These are phyloP conservation scores for Sporisorium graminicola DNA, from an alignment of 1,284 basidiomycete species.

Conservation along the genomic window DNA sequence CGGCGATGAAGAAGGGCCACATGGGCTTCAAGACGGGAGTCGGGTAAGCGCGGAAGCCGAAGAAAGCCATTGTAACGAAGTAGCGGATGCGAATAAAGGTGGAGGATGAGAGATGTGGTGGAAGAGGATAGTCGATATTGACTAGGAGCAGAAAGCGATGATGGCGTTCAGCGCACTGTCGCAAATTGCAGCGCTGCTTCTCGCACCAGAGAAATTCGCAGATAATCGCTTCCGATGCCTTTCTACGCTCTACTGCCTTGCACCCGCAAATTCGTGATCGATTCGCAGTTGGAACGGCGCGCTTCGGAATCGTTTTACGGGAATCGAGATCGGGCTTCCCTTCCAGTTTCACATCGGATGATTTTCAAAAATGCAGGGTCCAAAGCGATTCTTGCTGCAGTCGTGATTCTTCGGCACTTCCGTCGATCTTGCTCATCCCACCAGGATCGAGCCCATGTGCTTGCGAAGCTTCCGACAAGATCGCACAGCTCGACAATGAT, in stretches of 20 bases:
- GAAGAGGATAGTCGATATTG: not conserved
- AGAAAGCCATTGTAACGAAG: slow-evolving; percentile 56
- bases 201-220: slow-evolving; percentile 28
- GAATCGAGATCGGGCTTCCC: not conserved
- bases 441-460: not conserved
- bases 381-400: not conserved
- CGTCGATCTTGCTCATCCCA: not conserved
- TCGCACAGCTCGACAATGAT: not conserved
- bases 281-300: slow-evolving; percentile 13
- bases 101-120: slow-evolving; percentile 1
- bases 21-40: slow-evolving; percentile 67
- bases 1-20: slow-evolving; percentile 66
- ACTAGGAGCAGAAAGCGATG: slow-evolving; percentile 15
- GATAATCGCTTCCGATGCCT: slow-evolving; percentile 15
- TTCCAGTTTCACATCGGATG: not conserved
- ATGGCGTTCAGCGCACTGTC: slow-evolving; percentile 18
- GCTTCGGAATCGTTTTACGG: slow-evolving; percentile 9
- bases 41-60: slow-evolving; percentile 67
- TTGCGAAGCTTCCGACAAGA: not conserved
- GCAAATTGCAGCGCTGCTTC: slow-evolving; percentile 14
- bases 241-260: slow-evolving; percentile 4
- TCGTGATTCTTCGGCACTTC: slow-evolving; percentile 6
- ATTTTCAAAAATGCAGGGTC: slow-evolving; percentile 20
- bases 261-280: slow-evolving; percentile 28
- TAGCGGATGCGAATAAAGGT: no score